Base-by-base conservation (phyloP, 441 rosid species). In the Adansonia rubrostipa region DNA sequence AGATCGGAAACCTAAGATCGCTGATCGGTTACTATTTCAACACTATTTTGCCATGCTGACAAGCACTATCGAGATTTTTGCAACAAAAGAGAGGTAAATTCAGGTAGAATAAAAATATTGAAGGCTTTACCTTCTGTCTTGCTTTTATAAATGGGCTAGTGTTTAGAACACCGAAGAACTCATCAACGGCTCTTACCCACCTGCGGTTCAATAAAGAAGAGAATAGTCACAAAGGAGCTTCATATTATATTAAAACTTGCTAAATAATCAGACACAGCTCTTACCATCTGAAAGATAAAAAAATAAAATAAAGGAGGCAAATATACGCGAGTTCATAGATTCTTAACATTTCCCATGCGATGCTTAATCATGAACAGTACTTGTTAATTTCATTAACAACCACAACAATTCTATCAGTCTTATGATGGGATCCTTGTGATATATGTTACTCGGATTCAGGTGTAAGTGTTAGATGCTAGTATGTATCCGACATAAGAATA, bases 171-270 rank as follows among this genome's bases (percentile, higher is more conserved):
- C 81, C 73, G 65, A 93, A 82, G 81, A 88, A 94, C 81, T 90
- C 97, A 69, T 80, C 82, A 77, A 89, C 91, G 69, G 91, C 97
- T 80, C 97, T 89, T 60, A 88, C 91, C 98, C 98, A 92, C 97
- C 98, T 94, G 87, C 85, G 83, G 77, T 57, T 42, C 69, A 74
- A 85, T 5, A 7, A 48, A 81, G 33, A 83, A 64, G 73, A 61
- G 60, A 51, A 42, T 13, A 17, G n/a, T 51, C 69, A 58, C 22
- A 24, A 70, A 13, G 36, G 67, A 47, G 11, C 53, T 42, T 45
- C 19, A 68, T 20, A 64, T 13, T 22, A 68, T 20, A 64, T 13
- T 5, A n/a, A 36, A 36, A 76, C 19, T 33, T 6, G 44, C 67
- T 4, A 62, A 2, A 36, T 3, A 13, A 58, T 48, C 13, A 67